These are phyloP conservation scores for Tulasnella sp. DNA, from an alignment of 768 basidiomycete genomes.

Conservation along the genomic window DNA sequence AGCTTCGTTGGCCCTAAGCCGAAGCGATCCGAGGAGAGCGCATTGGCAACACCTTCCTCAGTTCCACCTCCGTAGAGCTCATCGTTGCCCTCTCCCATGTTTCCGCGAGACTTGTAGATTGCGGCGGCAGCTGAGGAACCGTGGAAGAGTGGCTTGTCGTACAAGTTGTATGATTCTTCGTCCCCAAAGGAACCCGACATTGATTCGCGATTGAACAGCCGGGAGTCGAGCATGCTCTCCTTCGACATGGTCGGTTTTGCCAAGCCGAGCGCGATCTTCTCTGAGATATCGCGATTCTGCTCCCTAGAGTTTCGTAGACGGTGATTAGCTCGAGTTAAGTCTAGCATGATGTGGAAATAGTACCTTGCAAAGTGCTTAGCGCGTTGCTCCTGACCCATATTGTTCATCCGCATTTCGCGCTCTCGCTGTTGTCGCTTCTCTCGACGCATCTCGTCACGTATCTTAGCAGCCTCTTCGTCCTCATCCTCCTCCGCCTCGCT, in stretches of 20 bases:
- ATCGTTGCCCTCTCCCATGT: constrained; percentile 78
- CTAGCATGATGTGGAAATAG: constrained; percentile 29
- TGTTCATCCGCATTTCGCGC: constrained; percentile 96
- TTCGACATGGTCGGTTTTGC: constrained; percentile 96
- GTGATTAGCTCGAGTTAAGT: neutral
- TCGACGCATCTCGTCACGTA: constrained; percentile 84
- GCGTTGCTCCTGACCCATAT: constrained; percentile 96
- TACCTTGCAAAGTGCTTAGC: constrained; percentile 88
- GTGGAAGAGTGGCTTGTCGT: constrained; percentile 93
- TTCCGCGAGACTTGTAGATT: constrained; percentile 96
- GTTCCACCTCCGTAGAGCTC: constrained; percentile 93
- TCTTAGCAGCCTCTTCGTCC: constrained; percentile 70
- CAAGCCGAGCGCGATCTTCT: constrained; percentile 95
- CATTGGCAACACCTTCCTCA: constrained; percentile 88
- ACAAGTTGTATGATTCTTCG: constrained; percentile 90
- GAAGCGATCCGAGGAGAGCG: constrained; percentile 91
- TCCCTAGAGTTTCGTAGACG: constrained; percentile 44
- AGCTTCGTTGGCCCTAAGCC: constrained; percentile 56
- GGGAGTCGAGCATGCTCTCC: constrained; percentile 95
- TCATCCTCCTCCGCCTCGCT: constrained; percentile 47
- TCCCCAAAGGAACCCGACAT: constrained; percentile 77
- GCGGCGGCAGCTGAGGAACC: constrained; percentile 96
- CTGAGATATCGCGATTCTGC: constrained; percentile 98
- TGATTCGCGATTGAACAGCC: constrained; percentile 95
- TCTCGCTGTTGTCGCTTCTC: constrained; percentile 94